A percentile compares a stretch with the other conserved stretches of the same genome.
These are phyloP conservation scores for Phytophthora macrochlamydospora DNA, from an alignment of 352 stramenopile genomes.

Conservation along the genomic window DNA sequence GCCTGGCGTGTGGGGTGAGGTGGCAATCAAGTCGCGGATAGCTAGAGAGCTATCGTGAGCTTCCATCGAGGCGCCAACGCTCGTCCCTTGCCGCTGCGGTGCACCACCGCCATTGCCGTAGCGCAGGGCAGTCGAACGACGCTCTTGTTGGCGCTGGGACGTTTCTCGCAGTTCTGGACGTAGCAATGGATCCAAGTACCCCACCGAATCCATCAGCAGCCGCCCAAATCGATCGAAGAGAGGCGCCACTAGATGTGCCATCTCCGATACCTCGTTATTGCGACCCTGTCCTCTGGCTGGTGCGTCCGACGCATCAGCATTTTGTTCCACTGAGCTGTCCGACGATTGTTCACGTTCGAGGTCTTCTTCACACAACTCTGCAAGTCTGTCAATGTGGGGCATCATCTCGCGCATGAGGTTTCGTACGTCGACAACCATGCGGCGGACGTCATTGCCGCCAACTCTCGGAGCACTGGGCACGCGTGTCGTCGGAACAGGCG, in stretches of 20 bases:
- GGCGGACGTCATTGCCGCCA: slow-evolving; percentile 45
- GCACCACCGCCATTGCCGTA: slow-evolving; percentile 12
- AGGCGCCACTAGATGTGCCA: slow-evolving; percentile 70
- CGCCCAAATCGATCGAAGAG: slow-evolving; percentile 85
- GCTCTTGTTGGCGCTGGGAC: slow-evolving; percentile 43
- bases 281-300: slow-evolving; percentile 4
- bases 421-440: slow-evolving; percentile 59
- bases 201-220: slow-evolving; percentile 70
- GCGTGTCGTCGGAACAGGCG: slow-evolving; percentile 55
- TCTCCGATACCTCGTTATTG: slow-evolving; percentile 56
- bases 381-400: slow-evolving; percentile 71
- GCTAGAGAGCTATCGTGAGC: slow-evolving; percentile 50
- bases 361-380: slow-evolving; percentile 59
- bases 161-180: slow-evolving; percentile 50
- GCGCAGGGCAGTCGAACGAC: slow-evolving; percentile 19
- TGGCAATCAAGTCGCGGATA: slow-evolving; percentile 71
- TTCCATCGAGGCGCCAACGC: slow-evolving; percentile 32
- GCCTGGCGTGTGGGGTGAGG: slow-evolving; percentile 24
- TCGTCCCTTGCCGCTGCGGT: slow-evolving; percentile 11
- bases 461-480: slow-evolving; percentile 59
- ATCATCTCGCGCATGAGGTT: slow-evolving; percentile 76
- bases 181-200: slow-evolving; percentile 65
- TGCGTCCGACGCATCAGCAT: not conserved
- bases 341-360: slow-evolving; percentile 18
- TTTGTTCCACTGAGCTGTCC: not conserved